A percentile compares a stretch with the other conserved stretches of the same genome.
These are phyloP conservation scores for Gossypium mustelinum DNA, from an alignment of 345 rosid species.

Conservation along the genomic window DNA sequence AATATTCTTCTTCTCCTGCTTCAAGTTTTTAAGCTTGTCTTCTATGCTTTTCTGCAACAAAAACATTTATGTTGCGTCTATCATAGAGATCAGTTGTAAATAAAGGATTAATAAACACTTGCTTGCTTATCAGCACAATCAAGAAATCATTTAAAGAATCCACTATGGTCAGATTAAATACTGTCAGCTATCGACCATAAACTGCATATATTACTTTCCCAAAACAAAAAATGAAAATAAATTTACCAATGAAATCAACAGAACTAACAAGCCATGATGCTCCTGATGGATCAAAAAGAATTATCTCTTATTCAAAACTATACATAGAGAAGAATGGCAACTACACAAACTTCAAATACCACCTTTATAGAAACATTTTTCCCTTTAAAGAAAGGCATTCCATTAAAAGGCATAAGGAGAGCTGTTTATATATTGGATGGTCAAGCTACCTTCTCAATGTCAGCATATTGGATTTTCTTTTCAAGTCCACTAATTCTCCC, in stretches of 20 bases:
- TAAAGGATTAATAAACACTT: neutral
- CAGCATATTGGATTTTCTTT: conserved; percentile 93
- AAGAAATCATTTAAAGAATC: neutral
- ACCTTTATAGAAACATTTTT: neutral
- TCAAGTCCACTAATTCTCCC: conserved; percentile 96
- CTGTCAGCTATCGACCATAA: neutral
- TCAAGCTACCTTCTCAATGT: conserved; percentile 75
- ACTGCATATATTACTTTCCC: neutral
- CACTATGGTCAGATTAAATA: neutral
- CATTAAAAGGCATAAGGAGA: neutral
- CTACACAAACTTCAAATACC: neutral
- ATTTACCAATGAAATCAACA: neutral
- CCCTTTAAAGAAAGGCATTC: neutral
- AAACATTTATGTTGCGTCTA: conserved; percentile 9
- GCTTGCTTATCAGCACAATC: conserved; percentile 13
- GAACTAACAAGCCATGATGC: neutral
- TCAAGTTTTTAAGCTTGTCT: conserved; percentile 73
- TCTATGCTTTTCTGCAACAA: conserved; percentile 71
- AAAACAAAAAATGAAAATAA: neutral
- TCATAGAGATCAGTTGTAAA: neutral
- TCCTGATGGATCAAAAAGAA: neutral
- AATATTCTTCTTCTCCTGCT: conserved; percentile 66
- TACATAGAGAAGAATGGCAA: neutral
- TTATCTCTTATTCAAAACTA: neutral
- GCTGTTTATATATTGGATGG: neutral